Evolutionary conservation across 2,329 filamentous ascomycete genomes (phyloP), one percentile per base, ranked within the genome.

Genomic region (Ascocoryne sarcoides): DNA sequence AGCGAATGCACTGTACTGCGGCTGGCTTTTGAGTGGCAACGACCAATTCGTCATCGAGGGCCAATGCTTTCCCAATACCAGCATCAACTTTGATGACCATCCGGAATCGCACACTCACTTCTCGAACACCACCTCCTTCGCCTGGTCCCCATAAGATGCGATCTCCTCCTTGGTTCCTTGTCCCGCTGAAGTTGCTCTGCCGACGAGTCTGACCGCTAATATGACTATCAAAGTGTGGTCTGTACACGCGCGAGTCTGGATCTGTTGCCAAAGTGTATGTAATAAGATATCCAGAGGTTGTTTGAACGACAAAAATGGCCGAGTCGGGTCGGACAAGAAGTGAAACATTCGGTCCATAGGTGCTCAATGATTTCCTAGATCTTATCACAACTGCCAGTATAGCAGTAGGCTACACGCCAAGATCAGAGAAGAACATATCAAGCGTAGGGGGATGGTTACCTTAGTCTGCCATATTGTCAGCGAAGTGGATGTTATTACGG

Each of bases 51-150:
- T 95, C 86, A 50, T 96, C 92, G 16, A 96, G 71, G 2, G 92
- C 90, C 40, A 96, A 66, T 9, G 85, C 87, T 55, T 81, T 85
- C 51, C 81, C 80, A 53, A 98, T 95, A 2, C 92, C 92, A 2
- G 92, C 92, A 62, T 98, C 92, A 14, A 98, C 87, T 60, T 94
- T 93, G 57, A 98, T 96, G 10, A 95, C 90, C 84, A 95, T 95
- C 42, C 90, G 78, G 63, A 98, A 98, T 9, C 87, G 83, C 36
- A 98, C 73, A 54, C 83, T 94, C 41, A 94, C 78, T 62, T 98
- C 92, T 39, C 79, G 76, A 37, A 95, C 80, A 3, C 86, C 86
- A 36, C 74, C 74, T 8, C 84, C 84, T 60, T 95, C 92, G 23
- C 89, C 89, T 2, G 84, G 77, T 0, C 85, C 85, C 62, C 83